These are phyloP conservation scores for Zygosaccharomyces lentus DNA, from an alignment of 805 yeast genomes.

Conservation along the genomic window DNA sequence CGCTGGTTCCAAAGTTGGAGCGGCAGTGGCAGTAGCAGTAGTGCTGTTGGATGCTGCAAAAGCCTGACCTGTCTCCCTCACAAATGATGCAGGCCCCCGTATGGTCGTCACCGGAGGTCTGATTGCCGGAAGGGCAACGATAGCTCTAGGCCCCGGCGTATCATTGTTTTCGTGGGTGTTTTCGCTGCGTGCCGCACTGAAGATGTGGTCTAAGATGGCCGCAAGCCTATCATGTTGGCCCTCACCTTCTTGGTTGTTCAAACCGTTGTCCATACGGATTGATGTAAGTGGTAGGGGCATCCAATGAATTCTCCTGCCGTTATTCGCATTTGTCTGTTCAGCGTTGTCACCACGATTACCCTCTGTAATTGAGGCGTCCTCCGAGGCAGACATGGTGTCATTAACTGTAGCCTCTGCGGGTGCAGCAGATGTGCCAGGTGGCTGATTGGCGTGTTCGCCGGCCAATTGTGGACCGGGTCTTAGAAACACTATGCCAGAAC, in stretches of 20 bases:
- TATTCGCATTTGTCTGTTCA: background rate
- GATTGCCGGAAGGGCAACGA: background rate
- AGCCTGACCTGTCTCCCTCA: background rate
- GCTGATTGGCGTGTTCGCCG: background rate
- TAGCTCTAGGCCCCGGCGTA: background rate
- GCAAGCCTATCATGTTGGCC: conserved; percentile 25
- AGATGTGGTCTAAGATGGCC: conserved; percentile 22
- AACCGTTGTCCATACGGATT: conserved; percentile 9
- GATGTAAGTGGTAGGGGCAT: conserved; percentile 19
- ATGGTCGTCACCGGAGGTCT: conserved; percentile 3
- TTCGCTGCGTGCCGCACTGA: conserved; percentile 13
- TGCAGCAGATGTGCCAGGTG: background rate
- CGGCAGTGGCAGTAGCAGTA: background rate
- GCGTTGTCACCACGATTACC: conserved; percentile 4
- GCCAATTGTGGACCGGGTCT: conserved; percentile 12
- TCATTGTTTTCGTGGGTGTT: conserved; percentile 2
- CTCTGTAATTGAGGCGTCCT: conserved; percentile 5
- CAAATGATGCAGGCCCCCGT: conserved; percentile 3
- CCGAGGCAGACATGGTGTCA: conserved; percentile 7
- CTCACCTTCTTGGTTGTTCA: conserved; percentile 1
- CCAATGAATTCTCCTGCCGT: conserved; percentile 16
- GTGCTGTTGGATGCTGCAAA: background rate
- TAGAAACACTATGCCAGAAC: conserved; percentile 19
- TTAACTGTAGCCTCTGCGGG: background rate
- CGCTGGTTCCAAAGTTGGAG: background rate